Evolutionary conservation across 352 stramenopile species (phyloP), one percentile per base, ranked within the genome.

Genomic region (Phytophthora pisi): DNA sequence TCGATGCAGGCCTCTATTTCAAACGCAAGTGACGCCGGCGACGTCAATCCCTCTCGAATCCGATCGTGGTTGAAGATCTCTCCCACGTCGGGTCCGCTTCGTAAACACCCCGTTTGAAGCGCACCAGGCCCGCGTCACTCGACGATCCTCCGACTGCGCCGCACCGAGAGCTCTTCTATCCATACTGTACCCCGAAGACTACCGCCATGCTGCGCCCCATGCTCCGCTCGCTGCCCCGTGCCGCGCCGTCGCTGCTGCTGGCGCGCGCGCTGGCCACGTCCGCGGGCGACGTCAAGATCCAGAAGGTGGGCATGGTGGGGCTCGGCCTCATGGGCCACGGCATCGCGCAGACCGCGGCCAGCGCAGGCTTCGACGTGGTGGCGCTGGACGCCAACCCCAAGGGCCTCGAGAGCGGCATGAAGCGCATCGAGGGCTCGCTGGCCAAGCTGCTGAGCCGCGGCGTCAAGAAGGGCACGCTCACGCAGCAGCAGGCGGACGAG

Each of bases 281-380:
- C 13, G 59, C 68, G 0, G 56, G 66, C 30, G 68, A 82, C 53
- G 51, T 70, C 3, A 79, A 88, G 62, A 90, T 93, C 75, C 79
- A 89, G 53, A 90, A 90, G 64, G 84, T 99, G 31, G 97, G 96
- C 24, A 97, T 99, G 70, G 88, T 99, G 31, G 97, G 97, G 4
- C 78, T 99, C 15, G 97, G 97, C 3, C 86, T 99, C 61, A 99
- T 99, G 97, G 97, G 92, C 52, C 97, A 99, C 74, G 97, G 97
- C 46, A 99, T 99, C 71, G 96, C 89, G 56, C 97, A 99, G 84
- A 95, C 94, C 6, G 90, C 92, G 13, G 93, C 95, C 23, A 78
- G 75, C 50, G 88, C 85, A 4, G 84, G 90, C 30, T 98, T 93
- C 63, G 62, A 96, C 49, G 91, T 97, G 16, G 85, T 96, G 13